A percentile compares a stretch with the other conserved stretches of the same genome.
Conservation (phyloP, 73 alveolate genomes). For the Paramecium pentaurelia region DNA sequence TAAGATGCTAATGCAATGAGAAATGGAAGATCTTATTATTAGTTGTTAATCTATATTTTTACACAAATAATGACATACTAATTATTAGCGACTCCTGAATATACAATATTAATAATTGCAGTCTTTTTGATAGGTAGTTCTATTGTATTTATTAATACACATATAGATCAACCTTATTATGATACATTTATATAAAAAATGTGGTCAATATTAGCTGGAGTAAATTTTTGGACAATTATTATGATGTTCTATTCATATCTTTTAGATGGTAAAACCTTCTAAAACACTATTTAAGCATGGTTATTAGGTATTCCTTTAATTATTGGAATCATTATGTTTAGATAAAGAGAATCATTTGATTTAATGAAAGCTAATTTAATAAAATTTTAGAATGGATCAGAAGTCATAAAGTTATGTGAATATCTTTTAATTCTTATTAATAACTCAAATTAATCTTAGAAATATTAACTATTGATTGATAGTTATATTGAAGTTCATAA, state of each 20-base stretch:
- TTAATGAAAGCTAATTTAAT: slow-evolving; percentile 25
- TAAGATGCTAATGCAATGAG: neutral
- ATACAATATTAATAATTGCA: neutral
- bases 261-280: slow-evolving; percentile 15
- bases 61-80: neutral
- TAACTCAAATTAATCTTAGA: neutral
- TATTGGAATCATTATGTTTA: neutral
- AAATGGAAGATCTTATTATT: neutral
- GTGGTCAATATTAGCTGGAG: neutral
- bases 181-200: neutral
- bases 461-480: neutral
- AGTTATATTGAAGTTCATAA: slow-evolving; percentile 50
- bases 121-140: neutral
- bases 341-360: neutral
- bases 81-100: neutral
- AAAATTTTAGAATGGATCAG: neutral
- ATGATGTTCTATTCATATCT: slow-evolving; percentile 35
- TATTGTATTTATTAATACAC: neutral
- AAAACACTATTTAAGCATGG: slow-evolving; percentile 46
- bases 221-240: slow-evolving; percentile 45
- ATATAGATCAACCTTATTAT: neutral
- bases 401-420: slow-evolving; percentile 22
- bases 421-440: neutral
- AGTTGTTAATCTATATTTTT: neutral
- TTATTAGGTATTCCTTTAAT: slow-evolving; percentile 50